These are phyloP conservation scores for Citrus hindsii DNA, from an alignment of 345 rosid species.

Conservation along the genomic window DNA sequence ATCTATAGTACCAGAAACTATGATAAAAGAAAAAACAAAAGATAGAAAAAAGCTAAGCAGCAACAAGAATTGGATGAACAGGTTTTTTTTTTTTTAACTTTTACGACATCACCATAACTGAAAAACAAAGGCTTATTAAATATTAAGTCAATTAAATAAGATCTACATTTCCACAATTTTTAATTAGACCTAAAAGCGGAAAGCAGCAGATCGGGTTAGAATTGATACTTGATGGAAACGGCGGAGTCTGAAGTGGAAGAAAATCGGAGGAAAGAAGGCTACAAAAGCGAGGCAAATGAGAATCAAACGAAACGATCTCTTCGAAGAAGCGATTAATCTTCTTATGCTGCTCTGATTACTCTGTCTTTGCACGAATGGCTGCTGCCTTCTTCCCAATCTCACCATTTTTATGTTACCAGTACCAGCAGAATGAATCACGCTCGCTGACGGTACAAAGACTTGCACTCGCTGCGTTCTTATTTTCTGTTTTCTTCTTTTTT, in stretches of 20 bases:
- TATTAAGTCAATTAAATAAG: too few species aligned
- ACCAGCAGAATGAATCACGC: not conserved
- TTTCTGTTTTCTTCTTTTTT: too few species aligned
- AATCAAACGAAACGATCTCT: slow-evolving; percentile 42
- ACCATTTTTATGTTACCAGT: not conserved
- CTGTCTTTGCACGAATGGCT: not conserved
- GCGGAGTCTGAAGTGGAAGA: slow-evolving; percentile 84
- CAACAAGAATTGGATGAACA: not conserved
- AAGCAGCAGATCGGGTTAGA: not conserved
- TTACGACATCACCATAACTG: too few species aligned
- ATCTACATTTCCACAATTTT: not conserved
- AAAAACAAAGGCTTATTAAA: not conserved
- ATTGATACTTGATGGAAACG: slow-evolving; percentile 53
- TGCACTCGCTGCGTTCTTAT: not conserved
- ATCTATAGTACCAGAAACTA: not conserved
- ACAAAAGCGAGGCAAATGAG: slow-evolving; percentile 51
- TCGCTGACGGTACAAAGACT: not conserved
- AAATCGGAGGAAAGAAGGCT: slow-evolving; percentile 76
- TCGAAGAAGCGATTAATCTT: slow-evolving; percentile 26
- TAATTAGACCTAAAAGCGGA: not conserved
- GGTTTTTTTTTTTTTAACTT: too few species aligned
- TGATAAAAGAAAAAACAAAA: too few species aligned
- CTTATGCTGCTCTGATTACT: not conserved
- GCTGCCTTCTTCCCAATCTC: slow-evolving; percentile 12
- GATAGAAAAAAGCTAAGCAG: not conserved